A percentile compares a stretch with the other conserved stretches of the same genome.
Conservation (phyloP, 768 basidiomycete genomes). For the Termitomyces sp. region DNA sequence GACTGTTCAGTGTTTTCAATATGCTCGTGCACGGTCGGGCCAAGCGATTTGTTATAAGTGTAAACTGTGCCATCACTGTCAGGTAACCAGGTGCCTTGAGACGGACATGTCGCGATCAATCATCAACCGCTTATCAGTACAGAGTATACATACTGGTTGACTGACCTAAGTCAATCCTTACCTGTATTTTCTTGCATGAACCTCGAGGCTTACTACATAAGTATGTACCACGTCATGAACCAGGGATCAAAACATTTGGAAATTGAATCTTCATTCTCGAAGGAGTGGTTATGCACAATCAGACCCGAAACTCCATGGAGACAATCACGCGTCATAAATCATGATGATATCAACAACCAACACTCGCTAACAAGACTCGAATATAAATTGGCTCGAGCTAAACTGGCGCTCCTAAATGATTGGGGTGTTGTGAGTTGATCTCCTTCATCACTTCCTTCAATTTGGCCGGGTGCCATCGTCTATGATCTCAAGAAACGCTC, state of each 20-base stretch:
- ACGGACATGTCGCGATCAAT: background rate
- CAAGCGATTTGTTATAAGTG: background rate
- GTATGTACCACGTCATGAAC: background rate
- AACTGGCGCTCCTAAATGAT: background rate
- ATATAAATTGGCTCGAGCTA: background rate
- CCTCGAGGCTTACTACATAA: no score
- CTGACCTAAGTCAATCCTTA: no score
- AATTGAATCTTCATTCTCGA: no score
- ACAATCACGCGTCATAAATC: background rate
- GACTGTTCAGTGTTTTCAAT: background rate
- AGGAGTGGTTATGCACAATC: background rate
- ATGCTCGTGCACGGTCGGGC: background rate
- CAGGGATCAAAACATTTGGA: background rate
- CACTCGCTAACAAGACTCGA: background rate
- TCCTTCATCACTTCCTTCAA: conserved; percentile 7
- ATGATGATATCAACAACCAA: background rate
- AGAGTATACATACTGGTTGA: no score
- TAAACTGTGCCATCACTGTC: background rate
- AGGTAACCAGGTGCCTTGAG: background rate
- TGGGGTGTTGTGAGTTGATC: conserved; percentile 9
- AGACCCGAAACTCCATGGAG: background rate
- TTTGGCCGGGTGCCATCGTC: conserved; percentile 8
- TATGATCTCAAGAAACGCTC: background rate
- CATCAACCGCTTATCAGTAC: background rate
- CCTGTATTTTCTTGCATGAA: no score